phyloP scores from a whole-genome alignment of 139 green algal species.

The Ettlia oleoabundans region DNA sequence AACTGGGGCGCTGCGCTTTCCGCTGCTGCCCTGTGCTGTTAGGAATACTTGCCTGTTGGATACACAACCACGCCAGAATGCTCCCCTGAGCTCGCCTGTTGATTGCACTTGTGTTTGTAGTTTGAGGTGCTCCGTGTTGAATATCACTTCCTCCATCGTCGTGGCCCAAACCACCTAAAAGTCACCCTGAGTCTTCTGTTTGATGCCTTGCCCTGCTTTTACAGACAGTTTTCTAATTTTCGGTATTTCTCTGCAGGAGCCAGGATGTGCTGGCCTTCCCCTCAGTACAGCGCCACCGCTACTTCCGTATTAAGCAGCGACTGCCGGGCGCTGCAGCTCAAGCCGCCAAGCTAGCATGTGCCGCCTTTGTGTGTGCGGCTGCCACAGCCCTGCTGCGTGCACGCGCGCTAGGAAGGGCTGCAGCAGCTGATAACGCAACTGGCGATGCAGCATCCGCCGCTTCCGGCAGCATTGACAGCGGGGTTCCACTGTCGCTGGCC shows the following conservation, averaged over 20 bases:
- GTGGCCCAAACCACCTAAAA: background rate
- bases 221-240: background rate
- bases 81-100: too few species aligned
- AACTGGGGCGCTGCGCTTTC: slow-evolving; percentile 4
- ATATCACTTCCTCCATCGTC: background rate
- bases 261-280: slow-evolving; percentile 56
- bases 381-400: background rate
- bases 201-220: background rate
- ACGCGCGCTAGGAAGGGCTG: background rate
- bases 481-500: background rate
- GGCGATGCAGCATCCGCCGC: too few species aligned
- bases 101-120: background rate
- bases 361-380: background rate
- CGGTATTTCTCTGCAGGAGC: slow-evolving; percentile 31
- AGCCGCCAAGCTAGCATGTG: background rate
- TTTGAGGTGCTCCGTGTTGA: too few species aligned
- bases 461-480: too few species aligned
- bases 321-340: background rate
- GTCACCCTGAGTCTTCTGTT: background rate
- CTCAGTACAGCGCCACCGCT: slow-evolving; percentile 53
- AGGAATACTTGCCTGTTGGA: too few species aligned
- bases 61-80: too few species aligned
- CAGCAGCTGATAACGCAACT: too few species aligned
- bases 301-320: slow-evolving; percentile 52
- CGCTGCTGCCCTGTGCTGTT: too few species aligned